phyloP scores from a whole-genome alignment of 495 filamentous ascomycete genomes.

The Tirmania nivea region DNA sequence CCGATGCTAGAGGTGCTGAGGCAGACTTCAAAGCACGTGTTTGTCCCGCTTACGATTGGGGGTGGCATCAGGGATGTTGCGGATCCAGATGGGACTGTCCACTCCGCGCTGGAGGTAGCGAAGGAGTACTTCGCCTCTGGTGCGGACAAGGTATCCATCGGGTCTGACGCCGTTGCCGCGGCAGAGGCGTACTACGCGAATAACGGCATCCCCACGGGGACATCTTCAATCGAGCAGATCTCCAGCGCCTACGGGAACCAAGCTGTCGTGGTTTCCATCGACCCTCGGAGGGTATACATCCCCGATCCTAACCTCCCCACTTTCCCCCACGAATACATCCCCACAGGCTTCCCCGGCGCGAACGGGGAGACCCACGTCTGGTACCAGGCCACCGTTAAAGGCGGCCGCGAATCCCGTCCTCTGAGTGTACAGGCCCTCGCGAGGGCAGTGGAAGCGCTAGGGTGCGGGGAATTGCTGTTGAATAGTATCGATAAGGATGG shows the following conservation, averaged over 20 bases:
- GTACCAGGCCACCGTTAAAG: conserved; percentile 96
- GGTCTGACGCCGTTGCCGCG: conserved; percentile 77
- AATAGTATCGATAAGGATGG: conserved; percentile 98
- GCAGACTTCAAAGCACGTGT: conserved; percentile 70
- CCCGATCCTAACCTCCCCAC: conserved; percentile 42
- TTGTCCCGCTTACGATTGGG: conserved; percentile 91
- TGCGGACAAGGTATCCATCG: conserved; percentile 97
- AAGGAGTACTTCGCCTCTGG: conserved; percentile 95
- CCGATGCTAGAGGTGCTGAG: conserved; percentile 91
- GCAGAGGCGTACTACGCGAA: conserved; percentile 67
- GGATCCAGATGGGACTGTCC: conserved; percentile 69
- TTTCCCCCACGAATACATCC: conserved; percentile 45
- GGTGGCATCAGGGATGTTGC: conserved; percentile 82
- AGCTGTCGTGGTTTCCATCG: conserved; percentile 88
- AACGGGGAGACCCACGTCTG: conserved; percentile 69
- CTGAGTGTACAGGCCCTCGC: conserved; percentile 75
- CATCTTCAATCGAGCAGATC: conserved; percentile 85
- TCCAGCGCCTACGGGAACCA: conserved; percentile 86
- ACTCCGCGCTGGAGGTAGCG: conserved; percentile 76
- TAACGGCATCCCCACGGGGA: conserved; percentile 46
- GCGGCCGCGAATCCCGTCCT: conserved; percentile 74
- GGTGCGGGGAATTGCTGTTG: conserved; percentile 76
- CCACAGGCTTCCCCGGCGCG: conserved; percentile 46
- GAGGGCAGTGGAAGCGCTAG: conserved; percentile 85
- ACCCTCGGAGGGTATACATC: conserved; percentile 80